Evolutionary conservation across 768 basidiomycete species (phyloP).

Genomic region (Leccinum ochraceum): DNA sequence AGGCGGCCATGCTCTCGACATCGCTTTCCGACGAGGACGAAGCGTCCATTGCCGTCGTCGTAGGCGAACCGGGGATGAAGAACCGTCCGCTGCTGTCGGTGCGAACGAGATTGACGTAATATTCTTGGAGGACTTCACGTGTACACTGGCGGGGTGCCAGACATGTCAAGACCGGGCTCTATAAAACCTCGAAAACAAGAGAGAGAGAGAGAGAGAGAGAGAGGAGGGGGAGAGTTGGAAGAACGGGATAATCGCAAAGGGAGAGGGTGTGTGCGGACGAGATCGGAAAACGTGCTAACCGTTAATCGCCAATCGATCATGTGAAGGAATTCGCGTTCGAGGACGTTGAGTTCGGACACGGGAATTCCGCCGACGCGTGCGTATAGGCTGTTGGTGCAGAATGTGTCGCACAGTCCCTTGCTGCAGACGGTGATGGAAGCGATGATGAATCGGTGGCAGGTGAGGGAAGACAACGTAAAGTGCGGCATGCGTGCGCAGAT

Average conservation of each 20-base stretch:
- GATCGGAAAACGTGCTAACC: slow-evolving; percentile 57
- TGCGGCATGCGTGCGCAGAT: slow-evolving; percentile 84
- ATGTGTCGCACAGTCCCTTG: slow-evolving; percentile 94
- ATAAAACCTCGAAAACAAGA: slow-evolving; percentile 4
- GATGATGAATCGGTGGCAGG: slow-evolving; percentile 97
- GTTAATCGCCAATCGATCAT: slow-evolving; percentile 94
- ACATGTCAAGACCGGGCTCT: slow-evolving; percentile 23
- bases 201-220: background rate
- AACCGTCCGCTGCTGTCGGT: slow-evolving; percentile 71
- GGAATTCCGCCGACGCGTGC: slow-evolving; percentile 96
- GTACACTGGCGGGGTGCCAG: slow-evolving; percentile 61
- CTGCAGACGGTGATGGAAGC: slow-evolving; percentile 88
- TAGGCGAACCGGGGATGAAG: slow-evolving; percentile 46
- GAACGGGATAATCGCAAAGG: no score
- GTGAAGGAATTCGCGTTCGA: slow-evolving; percentile 91
- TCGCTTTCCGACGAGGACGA: slow-evolving; percentile 47
- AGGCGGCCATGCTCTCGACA: slow-evolving; percentile 46
- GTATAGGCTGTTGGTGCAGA: slow-evolving; percentile 93
- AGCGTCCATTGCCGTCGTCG: slow-evolving; percentile 3
- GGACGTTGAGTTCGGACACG: slow-evolving; percentile 85
- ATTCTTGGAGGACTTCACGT: slow-evolving; percentile 86
- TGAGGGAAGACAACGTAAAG: slow-evolving; percentile 94
- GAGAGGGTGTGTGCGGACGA: background rate
- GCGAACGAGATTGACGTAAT: slow-evolving; percentile 90
- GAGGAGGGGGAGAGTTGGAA: background rate